Base-by-base conservation (phyloP, 768 basidiomycete genomes). In the Xerocomellus dryophilus region DNA sequence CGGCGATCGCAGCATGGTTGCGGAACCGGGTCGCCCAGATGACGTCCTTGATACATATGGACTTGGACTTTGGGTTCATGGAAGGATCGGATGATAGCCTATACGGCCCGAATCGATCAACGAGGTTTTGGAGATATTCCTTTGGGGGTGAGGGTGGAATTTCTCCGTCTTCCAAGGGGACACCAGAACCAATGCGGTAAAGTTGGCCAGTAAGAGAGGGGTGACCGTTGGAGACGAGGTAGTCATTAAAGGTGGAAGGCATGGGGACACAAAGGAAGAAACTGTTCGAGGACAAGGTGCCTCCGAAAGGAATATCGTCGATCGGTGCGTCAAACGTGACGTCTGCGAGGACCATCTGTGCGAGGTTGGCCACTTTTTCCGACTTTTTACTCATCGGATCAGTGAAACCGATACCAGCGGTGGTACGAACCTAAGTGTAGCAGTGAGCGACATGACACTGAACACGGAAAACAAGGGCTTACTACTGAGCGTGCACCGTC, bases 401-500 rank as follows among this genome's bases (percentile, higher is more conserved):
- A 3, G 58, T 47, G 65, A 80, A 82, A 8, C 62, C 60, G 31
- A 83, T 73, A 2, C 74, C 74, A 4, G 73, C 71, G 18, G 70
- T 51, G 29, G 71, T 65, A 49, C 82, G 78, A 29, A 82, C 63
- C 82, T 83, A 36, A 1, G 5, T 12, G 17, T 9, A 44, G 32
- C 2, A 7, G 2, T 56, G 10, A 56, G 27, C 5, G 7, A 35
- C 11, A 12, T 15, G 14, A n/a, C 7, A 17, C 12, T 2, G 0
- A 39, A 20, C 15, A 18, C 17, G 7, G 12, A 21, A 7, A n/a
- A 38, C 5, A 25, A 23, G 8, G 35, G 63, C 71, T 36, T 61
- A 80, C 81, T 12, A 68, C 61, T 1, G 80, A 82, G 50, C 63
- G 71, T 7, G 78, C 68, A 11, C 82, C 82, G 59, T 83, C 81